phyloP scores from a whole-genome alignment of 2,329 filamentous ascomycete species.

The Colletotrichum ledebouriae region DNA sequence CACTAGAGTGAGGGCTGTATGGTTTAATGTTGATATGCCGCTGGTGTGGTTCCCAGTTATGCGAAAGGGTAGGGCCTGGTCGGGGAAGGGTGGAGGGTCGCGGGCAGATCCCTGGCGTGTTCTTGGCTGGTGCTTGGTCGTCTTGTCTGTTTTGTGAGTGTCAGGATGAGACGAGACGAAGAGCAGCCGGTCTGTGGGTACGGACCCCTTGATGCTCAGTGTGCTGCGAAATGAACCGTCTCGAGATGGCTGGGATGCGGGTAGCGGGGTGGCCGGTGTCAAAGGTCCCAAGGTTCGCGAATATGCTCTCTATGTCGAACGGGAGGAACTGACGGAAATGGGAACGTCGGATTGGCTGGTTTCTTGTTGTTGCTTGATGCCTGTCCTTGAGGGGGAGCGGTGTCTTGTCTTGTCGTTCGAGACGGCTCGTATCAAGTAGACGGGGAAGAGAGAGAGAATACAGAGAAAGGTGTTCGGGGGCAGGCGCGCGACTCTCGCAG shows the following conservation, averaged over 20 bases:
- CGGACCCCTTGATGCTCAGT: conserved; percentile 39
- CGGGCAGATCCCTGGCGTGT: conserved; percentile 38
- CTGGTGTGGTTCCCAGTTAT: conserved; percentile 14
- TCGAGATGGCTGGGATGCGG: conserved; percentile 39
- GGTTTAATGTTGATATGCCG: not conserved
- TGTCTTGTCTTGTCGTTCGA: not conserved
- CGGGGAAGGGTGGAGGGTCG: conserved; percentile 2
- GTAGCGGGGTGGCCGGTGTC: conserved; percentile 31
- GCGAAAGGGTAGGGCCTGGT: conserved; percentile 14
- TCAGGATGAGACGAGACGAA: conserved; percentile 40
- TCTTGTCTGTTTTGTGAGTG: conserved; percentile 37
- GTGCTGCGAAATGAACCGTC: conserved; percentile 32
- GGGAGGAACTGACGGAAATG: conserved; percentile 6
- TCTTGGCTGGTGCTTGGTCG: conserved; percentile 40
- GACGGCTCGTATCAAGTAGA: conserved; percentile 3
- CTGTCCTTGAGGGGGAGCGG: not conserved
- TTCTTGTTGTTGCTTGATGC: not conserved
- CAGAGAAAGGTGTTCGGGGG: not conserved
- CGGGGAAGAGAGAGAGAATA: not conserved
- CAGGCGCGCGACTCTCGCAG: not conserved
- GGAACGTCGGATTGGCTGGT: conserved; percentile 7
- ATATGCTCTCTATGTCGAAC: conserved; percentile 23
- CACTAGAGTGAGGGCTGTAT: not conserved
- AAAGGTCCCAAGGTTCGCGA: conserved; percentile 28
- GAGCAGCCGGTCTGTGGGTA: conserved; percentile 37